Base-by-base conservation (phyloP, 306 rosid genomes). In the Glycyrrhiza uralensis region DNA sequence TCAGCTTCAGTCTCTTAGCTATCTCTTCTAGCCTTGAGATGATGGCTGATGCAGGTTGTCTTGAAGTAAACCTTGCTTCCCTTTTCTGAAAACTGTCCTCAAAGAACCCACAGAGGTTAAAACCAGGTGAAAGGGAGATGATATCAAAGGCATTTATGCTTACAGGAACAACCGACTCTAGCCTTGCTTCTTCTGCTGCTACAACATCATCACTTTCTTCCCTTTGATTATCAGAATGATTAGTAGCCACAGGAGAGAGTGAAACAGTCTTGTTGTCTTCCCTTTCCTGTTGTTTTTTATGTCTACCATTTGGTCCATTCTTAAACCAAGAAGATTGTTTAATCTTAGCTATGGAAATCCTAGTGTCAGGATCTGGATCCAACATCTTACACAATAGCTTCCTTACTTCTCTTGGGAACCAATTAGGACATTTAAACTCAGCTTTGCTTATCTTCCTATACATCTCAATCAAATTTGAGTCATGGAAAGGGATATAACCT, bases 61-160 rank as follows among this genome's bases (percentile, higher is more conserved):
- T 64, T 14, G 89, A 79, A 18, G 86, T 74, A 65, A 87, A 87
- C 6, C 74, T 78, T 2, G 76, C 85, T 71, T 77, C 82, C 72
- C 33, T 75, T 81, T 71, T 77, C 62, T 49, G 10, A 41, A 74
- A 62, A n/a, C 42, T 66, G 45, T 80, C 85, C 73, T 71, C 77
- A 51, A 87, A 81, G 30, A 87, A 71, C 30, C 87, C 82, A 22
- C 82, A 71, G 3, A 84, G 66, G 62, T 82, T 83, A 7, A 82
- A 78, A 9, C 87, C 82, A 13, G 78, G 13, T 0, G 92, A 75
- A 15, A 68, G 81, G 51, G 86, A 75, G 7, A 87, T 82, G 42
- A 87, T 82, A 66, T 87, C 87, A 72, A 87, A 87, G 29, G 91
- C 91, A 80, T 80, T 87, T 54, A 87, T 79, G 28, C 71, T 65